Conservation (phyloP, 2,329 filamentous ascomycete genomes). For the Colletotrichum australisinense region DNA sequence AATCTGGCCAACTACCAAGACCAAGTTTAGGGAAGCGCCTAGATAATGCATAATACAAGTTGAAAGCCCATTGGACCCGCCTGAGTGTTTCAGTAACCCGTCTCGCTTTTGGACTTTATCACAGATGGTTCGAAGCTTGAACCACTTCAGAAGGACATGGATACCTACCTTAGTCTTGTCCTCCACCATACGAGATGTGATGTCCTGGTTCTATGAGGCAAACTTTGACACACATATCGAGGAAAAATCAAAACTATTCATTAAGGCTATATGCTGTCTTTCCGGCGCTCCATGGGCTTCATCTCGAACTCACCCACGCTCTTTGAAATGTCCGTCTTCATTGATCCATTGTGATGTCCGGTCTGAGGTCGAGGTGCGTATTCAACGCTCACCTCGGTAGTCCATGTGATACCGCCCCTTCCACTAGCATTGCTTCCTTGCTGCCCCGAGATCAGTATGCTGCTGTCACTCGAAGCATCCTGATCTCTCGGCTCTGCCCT, state of each 20-base stretch:
- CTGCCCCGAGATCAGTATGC: slow-evolving; percentile 15
- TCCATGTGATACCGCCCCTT: neutral
- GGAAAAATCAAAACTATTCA: too few relatives aligned
- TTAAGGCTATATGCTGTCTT: too few relatives aligned
- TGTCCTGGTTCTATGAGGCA: too few relatives aligned
- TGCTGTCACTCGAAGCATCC: slow-evolving; percentile 28
- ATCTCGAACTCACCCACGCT: neutral
- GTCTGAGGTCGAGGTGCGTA: neutral
- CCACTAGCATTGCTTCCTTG: neutral
- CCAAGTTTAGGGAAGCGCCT: neutral
- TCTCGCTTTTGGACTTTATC: too few relatives aligned
- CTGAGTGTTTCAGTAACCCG: too few relatives aligned
- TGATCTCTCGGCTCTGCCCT: neutral
- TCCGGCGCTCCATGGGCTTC: neutral
- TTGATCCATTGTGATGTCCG: neutral
- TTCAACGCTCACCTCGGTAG: slow-evolving; percentile 9
- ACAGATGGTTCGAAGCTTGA: too few relatives aligned
- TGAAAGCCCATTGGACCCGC: neutral
- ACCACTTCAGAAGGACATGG: too few relatives aligned
- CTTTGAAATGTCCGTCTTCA: neutral
- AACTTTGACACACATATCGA: too few relatives aligned
- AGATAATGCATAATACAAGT: neutral
- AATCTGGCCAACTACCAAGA: neutral
- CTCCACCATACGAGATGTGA: too few relatives aligned
- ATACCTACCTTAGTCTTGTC: too few relatives aligned